These are phyloP conservation scores for Exophiala mesophila DNA, from an alignment of 2,329 filamentous ascomycete species.

Conservation along the genomic window DNA sequence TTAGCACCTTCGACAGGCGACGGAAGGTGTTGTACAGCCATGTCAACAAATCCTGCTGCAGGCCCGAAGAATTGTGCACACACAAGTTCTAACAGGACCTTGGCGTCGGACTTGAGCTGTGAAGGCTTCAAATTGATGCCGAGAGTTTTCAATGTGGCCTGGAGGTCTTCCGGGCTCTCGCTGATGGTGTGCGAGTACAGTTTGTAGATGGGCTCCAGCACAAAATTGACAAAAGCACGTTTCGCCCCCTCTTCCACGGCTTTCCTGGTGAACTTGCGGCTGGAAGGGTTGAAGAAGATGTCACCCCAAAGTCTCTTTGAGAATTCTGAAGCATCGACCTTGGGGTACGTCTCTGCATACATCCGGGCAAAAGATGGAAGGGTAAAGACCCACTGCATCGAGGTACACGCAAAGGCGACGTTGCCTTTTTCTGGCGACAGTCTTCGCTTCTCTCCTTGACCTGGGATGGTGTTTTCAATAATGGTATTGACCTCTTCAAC, in stretches of 20 bases:
- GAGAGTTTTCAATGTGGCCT: slow-evolving; percentile 68
- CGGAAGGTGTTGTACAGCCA: slow-evolving; percentile 84
- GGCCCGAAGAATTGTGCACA: slow-evolving; percentile 95
- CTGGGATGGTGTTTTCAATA: slow-evolving; percentile 82
- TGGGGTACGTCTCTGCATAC: slow-evolving; percentile 85
- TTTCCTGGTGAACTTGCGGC: slow-evolving; percentile 87
- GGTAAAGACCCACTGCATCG: slow-evolving; percentile 96
- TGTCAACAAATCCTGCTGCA: slow-evolving; percentile 87
- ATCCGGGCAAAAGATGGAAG: slow-evolving; percentile 90
- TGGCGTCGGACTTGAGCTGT: slow-evolving; percentile 85
- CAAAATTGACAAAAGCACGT: slow-evolving; percentile 87
- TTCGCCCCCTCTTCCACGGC: slow-evolving; percentile 72
- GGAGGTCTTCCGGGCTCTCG: slow-evolving; percentile 79
- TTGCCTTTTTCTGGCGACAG: slow-evolving; percentile 96
- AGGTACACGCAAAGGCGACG: slow-evolving; percentile 90
- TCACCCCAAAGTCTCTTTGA: slow-evolving; percentile 87
- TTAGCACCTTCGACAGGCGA: slow-evolving; percentile 76
- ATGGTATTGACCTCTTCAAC: slow-evolving; percentile 96
- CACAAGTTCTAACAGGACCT: slow-evolving; percentile 78
- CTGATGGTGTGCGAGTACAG: slow-evolving; percentile 93
- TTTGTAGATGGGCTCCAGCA: slow-evolving; percentile 96
- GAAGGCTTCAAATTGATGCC: slow-evolving; percentile 87
- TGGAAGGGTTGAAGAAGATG: slow-evolving; percentile 88
- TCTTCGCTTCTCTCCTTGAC: slow-evolving; percentile 70
- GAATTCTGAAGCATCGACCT: slow-evolving; percentile 77